Conservation (phyloP, 2,329 filamentous ascomycete species). For the Epichloe sibirici region DNA sequence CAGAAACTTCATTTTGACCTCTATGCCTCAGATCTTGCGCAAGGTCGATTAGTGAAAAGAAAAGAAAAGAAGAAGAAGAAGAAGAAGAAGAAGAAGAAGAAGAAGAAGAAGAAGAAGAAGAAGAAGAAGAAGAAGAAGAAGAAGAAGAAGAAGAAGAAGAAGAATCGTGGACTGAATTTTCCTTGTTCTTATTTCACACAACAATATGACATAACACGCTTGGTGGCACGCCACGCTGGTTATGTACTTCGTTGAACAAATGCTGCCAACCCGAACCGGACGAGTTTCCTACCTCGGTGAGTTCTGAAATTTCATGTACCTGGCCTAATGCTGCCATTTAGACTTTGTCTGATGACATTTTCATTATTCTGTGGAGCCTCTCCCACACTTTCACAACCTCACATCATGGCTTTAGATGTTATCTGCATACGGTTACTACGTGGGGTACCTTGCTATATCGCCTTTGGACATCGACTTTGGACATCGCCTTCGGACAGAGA, state of each 20-base stretch:
- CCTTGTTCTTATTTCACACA: not conserved
- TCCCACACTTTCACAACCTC: not conserved
- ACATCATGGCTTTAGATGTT: not conserved
- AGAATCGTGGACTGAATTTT: too few relatives aligned
- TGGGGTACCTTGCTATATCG: not conserved
- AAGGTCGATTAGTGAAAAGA: too few relatives aligned
- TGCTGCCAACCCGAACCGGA: not conserved
- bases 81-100: too few relatives aligned
- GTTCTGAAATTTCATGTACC: not conserved
- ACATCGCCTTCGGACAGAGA: not conserved
- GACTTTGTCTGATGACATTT: not conserved
- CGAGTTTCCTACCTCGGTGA: not conserved
- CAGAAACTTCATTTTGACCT: slow-evolving; percentile 36
- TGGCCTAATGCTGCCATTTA: not conserved
- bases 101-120: too few relatives aligned
- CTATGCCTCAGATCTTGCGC: not conserved
- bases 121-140: too few relatives aligned
- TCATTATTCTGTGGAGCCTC: not conserved
- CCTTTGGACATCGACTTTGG: not conserved
- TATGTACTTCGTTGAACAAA: not conserved
- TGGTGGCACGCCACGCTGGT: not conserved
- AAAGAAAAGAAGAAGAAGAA: too few relatives aligned
- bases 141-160: too few relatives aligned
- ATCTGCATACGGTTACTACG: not conserved
- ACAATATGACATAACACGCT: too few relatives aligned